Evolutionary conservation across 306 rosid genomes (phyloP).

Genomic region (Psophocarpus tetragonolobus): DNA sequence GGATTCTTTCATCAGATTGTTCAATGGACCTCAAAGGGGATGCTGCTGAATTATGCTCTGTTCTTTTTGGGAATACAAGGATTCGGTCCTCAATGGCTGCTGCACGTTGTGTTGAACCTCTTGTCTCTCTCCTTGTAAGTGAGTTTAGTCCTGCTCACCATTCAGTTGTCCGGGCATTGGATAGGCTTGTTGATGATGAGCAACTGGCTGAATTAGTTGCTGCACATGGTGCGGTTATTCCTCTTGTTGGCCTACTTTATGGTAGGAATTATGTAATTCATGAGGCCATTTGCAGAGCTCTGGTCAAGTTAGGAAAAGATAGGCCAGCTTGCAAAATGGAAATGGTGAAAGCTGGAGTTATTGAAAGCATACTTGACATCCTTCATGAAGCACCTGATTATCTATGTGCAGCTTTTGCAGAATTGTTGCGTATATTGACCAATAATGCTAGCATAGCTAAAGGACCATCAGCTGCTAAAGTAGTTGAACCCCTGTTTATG

Average conservation of each 20-base stretch:
- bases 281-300: conserved; percentile 94
- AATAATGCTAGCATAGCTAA: conserved; percentile 97
- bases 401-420: conserved; percentile 91
- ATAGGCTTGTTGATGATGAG: conserved; percentile 96
- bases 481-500: conserved; percentile 87
- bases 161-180: conserved; percentile 93
- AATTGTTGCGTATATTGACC: conserved; percentile 92
- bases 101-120: conserved; percentile 96
- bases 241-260: conserved; percentile 91
- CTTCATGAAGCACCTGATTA: conserved; percentile 96
- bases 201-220: conserved; percentile 96
- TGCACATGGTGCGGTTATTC: conserved; percentile 96
- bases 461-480: conserved; percentile 94
- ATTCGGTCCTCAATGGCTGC: conserved; percentile 97
- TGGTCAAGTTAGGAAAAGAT: conserved; percentile 96
- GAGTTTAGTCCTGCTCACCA: conserved; percentile 93
- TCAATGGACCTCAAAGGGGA: conserved; percentile 97
- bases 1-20: conserved; percentile 87
- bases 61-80: conserved; percentile 93
- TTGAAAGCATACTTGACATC: conserved; percentile 87
- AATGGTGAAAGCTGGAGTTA: conserved; percentile 97
- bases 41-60: conserved; percentile 94
- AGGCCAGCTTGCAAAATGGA: conserved; percentile 93
- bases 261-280: conserved; percentile 92
- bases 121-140: conserved; percentile 92